phyloP scores from a whole-genome alignment of 495 filamentous ascomycete genomes.

The Xanthoparmelia taractica region DNA sequence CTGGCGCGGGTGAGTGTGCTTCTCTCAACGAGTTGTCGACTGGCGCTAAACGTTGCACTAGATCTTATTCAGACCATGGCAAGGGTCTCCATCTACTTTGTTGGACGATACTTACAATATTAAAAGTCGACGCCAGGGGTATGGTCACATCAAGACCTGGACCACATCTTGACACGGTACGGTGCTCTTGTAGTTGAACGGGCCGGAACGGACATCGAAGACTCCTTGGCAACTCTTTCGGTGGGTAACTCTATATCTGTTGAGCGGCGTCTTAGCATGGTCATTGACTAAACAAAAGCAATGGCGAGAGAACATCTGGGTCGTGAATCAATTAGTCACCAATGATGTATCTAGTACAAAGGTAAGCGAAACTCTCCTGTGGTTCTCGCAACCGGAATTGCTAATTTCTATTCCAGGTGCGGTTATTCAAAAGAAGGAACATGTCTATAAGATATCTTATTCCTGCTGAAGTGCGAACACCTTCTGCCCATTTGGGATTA shows the following conservation, averaged over 20 bases:
- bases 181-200: conserved; percentile 23
- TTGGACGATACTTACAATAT: conserved; percentile 5
- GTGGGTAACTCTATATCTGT: not conserved
- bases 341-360: conserved; percentile 17
- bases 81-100: not conserved
- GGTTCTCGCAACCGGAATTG: not conserved
- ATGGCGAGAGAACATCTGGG: conserved; percentile 18
- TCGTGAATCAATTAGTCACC: conserved; percentile 20
- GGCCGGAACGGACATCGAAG: conserved; percentile 18
- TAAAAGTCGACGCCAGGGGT: conserved; percentile 40
- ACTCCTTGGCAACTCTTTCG: conserved; percentile 43
- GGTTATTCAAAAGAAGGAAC: conserved; percentile 1
- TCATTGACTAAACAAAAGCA: not conserved
- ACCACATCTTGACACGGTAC: conserved; percentile 35
- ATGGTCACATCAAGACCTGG: conserved; percentile 22
- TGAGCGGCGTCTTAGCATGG: not conserved
- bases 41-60: not conserved
- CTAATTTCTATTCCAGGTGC: not conserved
- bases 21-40: not conserved
- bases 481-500: not conserved
- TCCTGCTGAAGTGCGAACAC: not conserved
- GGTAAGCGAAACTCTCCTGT: not conserved
- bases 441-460: conserved; percentile 6
- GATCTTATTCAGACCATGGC: conserved; percentile 15
- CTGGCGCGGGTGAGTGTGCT: conserved; percentile 14